Evolutionary conservation across 2,329 filamentous ascomycete species (phyloP).

Genomic region (Colletotrichum limetticola): DNA sequence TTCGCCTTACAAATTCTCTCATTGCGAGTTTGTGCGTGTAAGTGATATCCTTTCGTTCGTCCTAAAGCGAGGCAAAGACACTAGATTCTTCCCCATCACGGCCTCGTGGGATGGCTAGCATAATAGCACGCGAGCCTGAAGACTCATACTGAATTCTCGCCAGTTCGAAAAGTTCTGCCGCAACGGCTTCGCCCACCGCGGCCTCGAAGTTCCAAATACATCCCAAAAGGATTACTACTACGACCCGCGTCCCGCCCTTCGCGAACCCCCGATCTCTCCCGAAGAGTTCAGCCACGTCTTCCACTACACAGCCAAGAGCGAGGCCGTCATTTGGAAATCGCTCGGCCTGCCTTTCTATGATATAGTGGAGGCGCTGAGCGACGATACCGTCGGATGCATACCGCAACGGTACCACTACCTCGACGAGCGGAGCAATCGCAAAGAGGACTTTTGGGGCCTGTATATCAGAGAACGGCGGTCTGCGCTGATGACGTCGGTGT

Average conservation of each 20-base stretch:
- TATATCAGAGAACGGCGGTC: not conserved
- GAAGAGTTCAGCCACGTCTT: not conserved
- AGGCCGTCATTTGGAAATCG: not conserved
- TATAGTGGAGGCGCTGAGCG: not conserved
- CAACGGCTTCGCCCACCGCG: not conserved
- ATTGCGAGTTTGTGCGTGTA: slow-evolving; percentile 6
- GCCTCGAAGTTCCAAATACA: not conserved
- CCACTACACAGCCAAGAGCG: not conserved
- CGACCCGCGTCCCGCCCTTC: not conserved
- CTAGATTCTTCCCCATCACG: not conserved
- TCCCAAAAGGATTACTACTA: not conserved
- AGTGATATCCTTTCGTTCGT: not conserved
- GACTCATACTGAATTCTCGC: too few species aligned
- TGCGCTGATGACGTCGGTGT: not conserved
- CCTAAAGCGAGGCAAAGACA: not conserved
- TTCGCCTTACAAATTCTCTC: not conserved
- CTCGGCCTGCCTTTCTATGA: not conserved
- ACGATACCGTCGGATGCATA: not conserved
- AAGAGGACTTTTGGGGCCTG: not conserved
- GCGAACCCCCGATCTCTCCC: not conserved
- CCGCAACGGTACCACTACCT: not conserved
- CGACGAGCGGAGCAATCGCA: not conserved
- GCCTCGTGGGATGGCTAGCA: not conserved
- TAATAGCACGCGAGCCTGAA: not conserved
- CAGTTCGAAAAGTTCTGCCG: not conserved